Evolutionary conservation across 169 alveolate genomes (phyloP).

Genomic region (Ichthyophthirius multifiliis): DNA sequence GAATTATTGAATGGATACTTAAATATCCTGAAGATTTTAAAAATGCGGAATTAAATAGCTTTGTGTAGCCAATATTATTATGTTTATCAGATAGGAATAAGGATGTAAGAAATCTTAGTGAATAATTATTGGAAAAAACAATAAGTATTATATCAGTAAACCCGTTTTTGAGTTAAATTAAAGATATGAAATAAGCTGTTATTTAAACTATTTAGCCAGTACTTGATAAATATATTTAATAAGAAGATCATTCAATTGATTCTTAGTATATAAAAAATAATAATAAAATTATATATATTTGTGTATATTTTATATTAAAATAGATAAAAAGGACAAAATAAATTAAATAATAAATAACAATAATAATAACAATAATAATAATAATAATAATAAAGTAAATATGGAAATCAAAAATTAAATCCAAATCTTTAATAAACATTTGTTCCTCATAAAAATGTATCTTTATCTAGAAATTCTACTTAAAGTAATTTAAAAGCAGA

Average conservation of each 20-base stretch:
- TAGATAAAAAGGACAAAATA: neutral
- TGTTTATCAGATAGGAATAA: conserved; percentile 28
- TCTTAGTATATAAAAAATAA: neutral
- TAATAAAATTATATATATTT: neutral
- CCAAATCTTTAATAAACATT: no score
- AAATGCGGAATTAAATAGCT: conserved; percentile 14
- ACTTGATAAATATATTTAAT: neutral
- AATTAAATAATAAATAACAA: neutral
- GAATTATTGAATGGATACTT: conserved; percentile 12
- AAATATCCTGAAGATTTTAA: conserved; percentile 18
- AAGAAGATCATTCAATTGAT: neutral
- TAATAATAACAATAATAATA: no score
- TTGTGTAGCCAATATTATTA: conserved; percentile 22
- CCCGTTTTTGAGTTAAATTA: conserved; percentile 16
- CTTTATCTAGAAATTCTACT: neutral
- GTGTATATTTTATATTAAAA: neutral
- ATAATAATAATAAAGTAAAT: no score
- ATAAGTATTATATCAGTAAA: conserved; percentile 15
- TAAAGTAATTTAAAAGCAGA: neutral
- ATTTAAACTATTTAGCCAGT: neutral
- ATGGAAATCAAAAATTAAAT: no score
- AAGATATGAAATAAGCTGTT: conserved; percentile 37
- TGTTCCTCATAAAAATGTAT: neutral
- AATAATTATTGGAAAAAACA: conserved; percentile 19
- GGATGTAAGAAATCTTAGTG: conserved; percentile 17